These are phyloP conservation scores for Aspergillus unguis DNA, from an alignment of 2,329 filamentous ascomycete genomes.

Conservation along the genomic window DNA sequence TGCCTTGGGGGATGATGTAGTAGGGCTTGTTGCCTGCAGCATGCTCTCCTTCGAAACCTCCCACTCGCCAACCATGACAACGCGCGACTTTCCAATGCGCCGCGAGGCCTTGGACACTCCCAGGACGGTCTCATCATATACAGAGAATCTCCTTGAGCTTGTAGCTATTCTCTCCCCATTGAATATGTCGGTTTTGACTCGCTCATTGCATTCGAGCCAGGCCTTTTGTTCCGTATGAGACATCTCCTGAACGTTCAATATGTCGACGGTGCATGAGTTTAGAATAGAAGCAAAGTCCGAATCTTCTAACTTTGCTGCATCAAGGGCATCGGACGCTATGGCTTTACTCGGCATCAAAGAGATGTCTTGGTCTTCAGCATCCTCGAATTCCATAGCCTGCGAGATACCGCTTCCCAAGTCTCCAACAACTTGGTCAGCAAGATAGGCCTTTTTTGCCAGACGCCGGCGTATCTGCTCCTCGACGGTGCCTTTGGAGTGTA, in stretches of 20 bases:
- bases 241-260: background rate
- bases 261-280: slow-evolving; percentile 13
- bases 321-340: background rate
- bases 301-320: background rate
- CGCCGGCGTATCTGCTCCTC: slow-evolving; percentile 59
- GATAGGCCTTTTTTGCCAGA: slow-evolving; percentile 60
- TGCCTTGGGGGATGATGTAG: background rate
- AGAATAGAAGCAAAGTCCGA: slow-evolving; percentile 43
- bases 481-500: slow-evolving; percentile 56
- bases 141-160: slow-evolving; percentile 24
- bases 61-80: slow-evolving; percentile 55
- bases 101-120: slow-evolving; percentile 46
- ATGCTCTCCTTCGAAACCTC: slow-evolving; percentile 57
- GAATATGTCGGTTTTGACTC: slow-evolving; percentile 56
- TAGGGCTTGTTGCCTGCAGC: slow-evolving; percentile 11
- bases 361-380: background rate
- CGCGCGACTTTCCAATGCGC: slow-evolving; percentile 56
- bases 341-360: background rate
- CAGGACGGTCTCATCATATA: slow-evolving; percentile 31
- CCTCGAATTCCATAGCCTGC: background rate
- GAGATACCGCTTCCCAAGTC: slow-evolving; percentile 13
- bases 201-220: slow-evolving; percentile 57
- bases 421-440: slow-evolving; percentile 60
- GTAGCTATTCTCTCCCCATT: slow-evolving; percentile 50
- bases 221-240: slow-evolving; percentile 45